Evolutionary conservation across 331 rosid species (phyloP).

Genomic region (Malus hybrid): DNA sequence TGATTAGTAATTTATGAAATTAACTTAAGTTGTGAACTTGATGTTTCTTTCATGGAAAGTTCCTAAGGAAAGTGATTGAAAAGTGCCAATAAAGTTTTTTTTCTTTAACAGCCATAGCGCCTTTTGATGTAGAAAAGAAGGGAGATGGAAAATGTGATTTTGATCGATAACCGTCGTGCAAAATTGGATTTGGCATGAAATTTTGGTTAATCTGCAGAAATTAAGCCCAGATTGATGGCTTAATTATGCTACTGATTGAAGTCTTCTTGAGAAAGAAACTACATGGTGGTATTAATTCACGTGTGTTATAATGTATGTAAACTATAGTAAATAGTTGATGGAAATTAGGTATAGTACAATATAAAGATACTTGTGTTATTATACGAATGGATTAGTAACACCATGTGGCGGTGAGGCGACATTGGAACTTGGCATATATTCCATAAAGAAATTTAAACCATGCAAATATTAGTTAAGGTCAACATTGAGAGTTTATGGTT

Average conservation of each 20-base stretch:
- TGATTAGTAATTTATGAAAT: constrained; percentile 13
- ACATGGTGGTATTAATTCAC: too few relatives aligned
- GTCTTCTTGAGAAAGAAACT: not conserved
- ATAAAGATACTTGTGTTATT: too few relatives aligned
- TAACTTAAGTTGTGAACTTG: constrained; percentile 1
- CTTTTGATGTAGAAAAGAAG: not conserved
- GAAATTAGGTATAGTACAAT: too few relatives aligned
- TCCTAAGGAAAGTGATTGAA: not conserved
- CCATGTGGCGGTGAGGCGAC: too few relatives aligned
- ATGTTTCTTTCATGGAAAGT: not conserved
- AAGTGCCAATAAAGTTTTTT: not conserved
- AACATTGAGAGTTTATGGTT: too few relatives aligned
- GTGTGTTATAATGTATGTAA: too few relatives aligned
- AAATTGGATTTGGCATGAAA: not conserved
- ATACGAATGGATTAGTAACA: too few relatives aligned
- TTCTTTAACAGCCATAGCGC: not conserved
- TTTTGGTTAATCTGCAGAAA: not conserved
- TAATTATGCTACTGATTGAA: not conserved
- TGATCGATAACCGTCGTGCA: not conserved
- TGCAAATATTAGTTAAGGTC: not conserved
- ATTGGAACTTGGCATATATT: too few relatives aligned
- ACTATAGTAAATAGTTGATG: too few relatives aligned
- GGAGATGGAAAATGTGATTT: not conserved
- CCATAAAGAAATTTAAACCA: not conserved
- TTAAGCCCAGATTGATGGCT: not conserved